phyloP scores from a whole-genome alignment of 768 basidiomycete genomes.

The Serpula lacrymans region DNA sequence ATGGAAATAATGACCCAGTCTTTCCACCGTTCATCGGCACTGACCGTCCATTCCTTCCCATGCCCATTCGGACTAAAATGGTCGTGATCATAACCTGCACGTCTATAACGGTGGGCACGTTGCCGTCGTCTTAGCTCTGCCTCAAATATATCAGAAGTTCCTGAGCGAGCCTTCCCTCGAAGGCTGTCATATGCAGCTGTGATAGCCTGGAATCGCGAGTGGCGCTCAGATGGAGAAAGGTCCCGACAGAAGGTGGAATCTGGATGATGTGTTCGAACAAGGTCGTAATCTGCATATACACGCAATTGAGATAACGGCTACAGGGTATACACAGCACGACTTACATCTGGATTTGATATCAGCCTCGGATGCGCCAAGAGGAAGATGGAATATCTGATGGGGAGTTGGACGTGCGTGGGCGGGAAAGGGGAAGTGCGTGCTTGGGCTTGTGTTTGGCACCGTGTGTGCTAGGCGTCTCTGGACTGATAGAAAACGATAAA shows the following conservation, averaged over 20 bases:
- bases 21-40: slow-evolving; percentile 45
- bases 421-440: slow-evolving; percentile 46
- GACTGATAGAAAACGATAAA: too few relatives aligned
- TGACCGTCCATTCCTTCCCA: slow-evolving; percentile 24
- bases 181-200: slow-evolving; percentile 61
- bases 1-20: slow-evolving; percentile 47
- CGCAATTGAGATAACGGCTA: too few relatives aligned
- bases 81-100: slow-evolving; percentile 28
- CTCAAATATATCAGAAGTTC: slow-evolving; percentile 6
- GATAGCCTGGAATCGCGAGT: slow-evolving; percentile 62
- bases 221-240: slow-evolving; percentile 43
- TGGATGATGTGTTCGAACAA: slow-evolving; percentile 70
- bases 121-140: slow-evolving; percentile 51
- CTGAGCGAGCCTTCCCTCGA: slow-evolving; percentile 31
- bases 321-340: slow-evolving; percentile 18
- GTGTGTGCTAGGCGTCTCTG: too few relatives aligned
- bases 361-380: slow-evolving; percentile 47
- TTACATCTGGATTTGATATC: slow-evolving; percentile 69
- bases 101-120: slow-evolving; percentile 27
- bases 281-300: slow-evolving; percentile 57
- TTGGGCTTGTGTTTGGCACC: slow-evolving; percentile 4
- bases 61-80: slow-evolving; percentile 16
- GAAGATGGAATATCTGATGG: slow-evolving; percentile 71
- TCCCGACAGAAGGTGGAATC: slow-evolving; percentile 48
- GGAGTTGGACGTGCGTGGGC: slow-evolving; percentile 52